A percentile compares a stretch with the other conserved stretches of the same genome.
Evolutionary conservation across 257 asterid genomes (phyloP).

Genomic region (Penstemon barbatus): DNA sequence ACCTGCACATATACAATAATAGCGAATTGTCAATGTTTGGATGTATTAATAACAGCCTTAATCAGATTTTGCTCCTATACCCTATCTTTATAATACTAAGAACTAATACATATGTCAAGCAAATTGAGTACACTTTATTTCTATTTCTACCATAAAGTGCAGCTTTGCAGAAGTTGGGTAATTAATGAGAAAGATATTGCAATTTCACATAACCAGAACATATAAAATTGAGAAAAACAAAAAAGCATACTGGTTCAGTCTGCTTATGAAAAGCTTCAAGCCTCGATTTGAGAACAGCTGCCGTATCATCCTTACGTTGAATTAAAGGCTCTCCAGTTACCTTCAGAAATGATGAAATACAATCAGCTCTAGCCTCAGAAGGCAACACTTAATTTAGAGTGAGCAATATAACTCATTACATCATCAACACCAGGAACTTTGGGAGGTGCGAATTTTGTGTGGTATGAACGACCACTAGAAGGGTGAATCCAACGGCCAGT

Average conservation of each 20-base stretch:
- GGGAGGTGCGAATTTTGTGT: conserved; percentile 83
- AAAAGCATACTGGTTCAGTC: conserved; percentile 74
- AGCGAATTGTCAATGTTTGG: background rate
- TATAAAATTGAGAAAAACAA: conserved; percentile 3
- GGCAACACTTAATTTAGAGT: background rate
- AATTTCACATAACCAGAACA: background rate
- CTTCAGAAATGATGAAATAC: conserved; percentile 32
- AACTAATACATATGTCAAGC: no score
- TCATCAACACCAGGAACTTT: conserved; percentile 79
- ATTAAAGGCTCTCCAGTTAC: conserved; percentile 85
- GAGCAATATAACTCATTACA: background rate
- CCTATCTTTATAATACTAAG: no score
- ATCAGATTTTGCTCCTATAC: no score
- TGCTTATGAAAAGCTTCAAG: conserved; percentile 90
- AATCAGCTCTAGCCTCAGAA: conserved; percentile 28
- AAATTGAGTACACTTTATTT: background rate
- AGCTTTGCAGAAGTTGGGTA: conserved; percentile 3
- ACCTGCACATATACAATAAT: background rate
- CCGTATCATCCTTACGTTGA: conserved; percentile 93
- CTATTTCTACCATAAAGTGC: background rate
- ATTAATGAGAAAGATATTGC: background rate
- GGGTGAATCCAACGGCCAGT: conserved; percentile 99
- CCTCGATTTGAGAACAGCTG: conserved; percentile 90
- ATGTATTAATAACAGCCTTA: background rate
- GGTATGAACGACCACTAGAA: conserved; percentile 88